phyloP scores from a whole-genome alignment of 2,329 filamentous ascomycete genomes.

The Didymosphaeria variabile region DNA sequence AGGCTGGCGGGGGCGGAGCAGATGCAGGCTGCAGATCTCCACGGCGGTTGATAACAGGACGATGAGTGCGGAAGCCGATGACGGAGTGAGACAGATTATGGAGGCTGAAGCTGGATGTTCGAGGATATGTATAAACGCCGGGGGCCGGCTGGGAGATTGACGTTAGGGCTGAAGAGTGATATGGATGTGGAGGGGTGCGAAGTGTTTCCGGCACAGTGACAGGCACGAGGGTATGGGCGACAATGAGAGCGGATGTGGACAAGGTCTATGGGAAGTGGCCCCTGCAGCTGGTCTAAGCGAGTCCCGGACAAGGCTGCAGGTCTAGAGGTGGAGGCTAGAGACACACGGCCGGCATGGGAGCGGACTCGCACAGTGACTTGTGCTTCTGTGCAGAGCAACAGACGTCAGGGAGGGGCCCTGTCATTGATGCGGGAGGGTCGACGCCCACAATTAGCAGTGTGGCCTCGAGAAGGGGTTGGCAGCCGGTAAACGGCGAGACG shows the following conservation, averaged over 20 bases:
- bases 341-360: constrained; percentile 42
- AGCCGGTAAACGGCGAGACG: constrained; percentile 45
- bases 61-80: constrained; percentile 45
- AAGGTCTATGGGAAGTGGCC: constrained; percentile 43
- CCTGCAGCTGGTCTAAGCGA: constrained; percentile 48
- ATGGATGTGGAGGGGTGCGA: constrained; percentile 38
- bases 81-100: constrained; percentile 33
- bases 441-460: constrained; percentile 48
- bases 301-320: constrained; percentile 48
- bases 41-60: constrained; percentile 41
- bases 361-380: constrained; percentile 47
- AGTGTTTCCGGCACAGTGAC: constrained; percentile 31
- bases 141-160: constrained; percentile 43
- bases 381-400: constrained; percentile 44
- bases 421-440: constrained; percentile 34
- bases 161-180: constrained; percentile 39
- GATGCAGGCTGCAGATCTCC: constrained; percentile 45
- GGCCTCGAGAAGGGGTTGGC: constrained; percentile 44
- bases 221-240: constrained; percentile 37
- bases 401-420: constrained; percentile 42
- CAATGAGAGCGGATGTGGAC: constrained; percentile 45
- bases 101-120: constrained; percentile 43
- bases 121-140: constrained; percentile 51
- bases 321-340: constrained; percentile 41
- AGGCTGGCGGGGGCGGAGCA: constrained; percentile 39